Evolutionary conservation across 805 yeast genomes (phyloP).

Genomic region (Myxozyma monticola): DNA sequence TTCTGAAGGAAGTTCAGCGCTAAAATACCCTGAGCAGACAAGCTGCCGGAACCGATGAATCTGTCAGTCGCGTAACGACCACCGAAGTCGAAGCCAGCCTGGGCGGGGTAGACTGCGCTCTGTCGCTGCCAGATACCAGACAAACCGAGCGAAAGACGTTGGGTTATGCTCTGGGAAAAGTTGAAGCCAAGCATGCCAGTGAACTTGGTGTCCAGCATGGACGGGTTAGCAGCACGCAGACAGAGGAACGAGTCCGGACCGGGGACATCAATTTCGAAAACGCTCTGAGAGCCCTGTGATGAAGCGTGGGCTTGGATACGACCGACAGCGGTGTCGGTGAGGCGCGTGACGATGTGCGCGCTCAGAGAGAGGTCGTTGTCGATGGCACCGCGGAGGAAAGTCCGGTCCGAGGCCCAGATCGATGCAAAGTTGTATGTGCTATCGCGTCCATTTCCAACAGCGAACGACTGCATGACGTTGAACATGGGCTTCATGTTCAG

Average conservation of each 20-base stretch:
- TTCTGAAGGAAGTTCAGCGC: constrained; percentile 91
- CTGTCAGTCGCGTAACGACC: constrained; percentile 84
- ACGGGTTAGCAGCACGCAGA: constrained; percentile 89
- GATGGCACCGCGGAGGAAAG: constrained; percentile 85
- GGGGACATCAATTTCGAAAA: constrained; percentile 93
- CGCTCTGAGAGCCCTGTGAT: constrained; percentile 58
- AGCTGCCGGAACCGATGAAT: constrained; percentile 93
- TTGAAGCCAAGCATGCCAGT: constrained; percentile 93
- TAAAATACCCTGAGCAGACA: constrained; percentile 85
- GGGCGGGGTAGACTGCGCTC: constrained; percentile 72
- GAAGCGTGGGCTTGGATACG: constrained; percentile 28
- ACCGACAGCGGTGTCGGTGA: constrained; percentile 10
- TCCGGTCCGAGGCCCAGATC: constrained; percentile 79
- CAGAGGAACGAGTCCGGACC: constrained; percentile 86
- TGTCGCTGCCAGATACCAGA: constrained; percentile 79
- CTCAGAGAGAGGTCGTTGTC: constrained; percentile 62
- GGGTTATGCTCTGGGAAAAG: constrained; percentile 82
- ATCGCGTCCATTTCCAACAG: constrained; percentile 73
- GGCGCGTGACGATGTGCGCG: constrained; percentile 22
- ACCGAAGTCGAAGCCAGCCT: constrained; percentile 84
- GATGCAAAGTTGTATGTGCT: constrained; percentile 93
- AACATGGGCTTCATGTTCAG: constrained; percentile 89
- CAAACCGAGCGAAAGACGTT: constrained; percentile 81
- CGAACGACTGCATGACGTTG: constrained; percentile 93
- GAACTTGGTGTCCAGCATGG: constrained; percentile 69